Evolutionary conservation across 1,139 yeast genomes (phyloP).

Genomic region (Groenewaldozyma sp.): DNA sequence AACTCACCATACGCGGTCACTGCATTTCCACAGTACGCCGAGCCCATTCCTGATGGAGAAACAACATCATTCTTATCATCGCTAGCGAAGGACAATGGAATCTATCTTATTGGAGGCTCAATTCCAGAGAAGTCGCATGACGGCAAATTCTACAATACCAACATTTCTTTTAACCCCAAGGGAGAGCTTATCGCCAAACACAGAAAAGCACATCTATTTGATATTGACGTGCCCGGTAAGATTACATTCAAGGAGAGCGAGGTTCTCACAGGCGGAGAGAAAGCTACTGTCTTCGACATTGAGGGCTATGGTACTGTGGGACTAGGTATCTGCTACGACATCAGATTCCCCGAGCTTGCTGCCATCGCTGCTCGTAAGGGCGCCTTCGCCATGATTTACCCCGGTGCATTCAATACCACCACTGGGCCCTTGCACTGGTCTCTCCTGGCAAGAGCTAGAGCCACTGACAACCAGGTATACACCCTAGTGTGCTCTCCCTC

Average conservation of each 20-base stretch:
- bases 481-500: constrained; percentile 85
- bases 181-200: constrained; percentile 80
- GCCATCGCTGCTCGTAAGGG: constrained; percentile 63
- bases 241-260: constrained; percentile 78
- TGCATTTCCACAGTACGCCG: constrained; percentile 81
- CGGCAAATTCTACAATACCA: constrained; percentile 68
- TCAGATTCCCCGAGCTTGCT: constrained; percentile 87
- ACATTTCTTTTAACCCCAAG: constrained; percentile 56
- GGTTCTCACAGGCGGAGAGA: constrained; percentile 66
- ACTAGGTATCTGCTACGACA: constrained; percentile 85
- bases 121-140: constrained; percentile 66
- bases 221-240: constrained; percentile 82
- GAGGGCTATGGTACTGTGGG: constrained; percentile 74
- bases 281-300: constrained; percentile 65
- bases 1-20: constrained; percentile 89
- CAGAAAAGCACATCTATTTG: constrained; percentile 82
- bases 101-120: constrained; percentile 80
- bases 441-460: constrained; percentile 73
- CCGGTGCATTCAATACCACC: constrained; percentile 92
- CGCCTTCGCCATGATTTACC: constrained; percentile 85
- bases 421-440: constrained; percentile 97
- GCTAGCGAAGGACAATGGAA: constrained; percentile 52
- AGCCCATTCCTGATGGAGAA: constrained; percentile 58
- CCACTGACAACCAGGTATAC: constrained; percentile 81
- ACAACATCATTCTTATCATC: constrained; percentile 52